Evolutionary conservation across 495 filamentous ascomycete species (phyloP).

Genomic region (Tuber calosporum): DNA sequence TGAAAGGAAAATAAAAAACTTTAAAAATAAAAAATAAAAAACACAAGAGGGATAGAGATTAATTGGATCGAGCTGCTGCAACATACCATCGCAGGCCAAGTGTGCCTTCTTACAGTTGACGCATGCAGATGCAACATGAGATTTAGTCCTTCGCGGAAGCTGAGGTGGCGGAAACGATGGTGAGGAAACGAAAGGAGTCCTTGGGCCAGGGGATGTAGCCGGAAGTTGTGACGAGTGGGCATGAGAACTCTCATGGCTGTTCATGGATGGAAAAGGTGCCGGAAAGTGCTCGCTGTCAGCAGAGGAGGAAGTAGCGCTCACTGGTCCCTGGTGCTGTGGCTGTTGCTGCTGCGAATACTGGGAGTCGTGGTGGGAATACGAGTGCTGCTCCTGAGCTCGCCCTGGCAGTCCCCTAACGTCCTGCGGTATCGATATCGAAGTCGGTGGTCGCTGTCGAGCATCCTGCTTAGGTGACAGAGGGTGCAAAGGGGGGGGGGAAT

Average conservation of each 20-base stretch:
- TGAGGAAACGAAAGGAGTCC: conserved; percentile 37
- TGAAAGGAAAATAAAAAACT: conserved; percentile 19
- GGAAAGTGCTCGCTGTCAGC: conserved; percentile 36
- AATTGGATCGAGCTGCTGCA: conserved; percentile 44
- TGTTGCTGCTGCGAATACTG: conserved; percentile 35
- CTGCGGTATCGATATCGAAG: conserved; percentile 49
- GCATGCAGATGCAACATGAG: conserved; percentile 93
- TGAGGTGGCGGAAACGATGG: conserved; percentile 48
- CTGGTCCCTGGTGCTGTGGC: conserved; percentile 29
- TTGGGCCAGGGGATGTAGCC: conserved; percentile 37
- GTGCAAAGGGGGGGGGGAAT: conserved; percentile 57
- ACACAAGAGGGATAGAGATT: conserved; percentile 7
- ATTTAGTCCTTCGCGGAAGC: conserved; percentile 76
- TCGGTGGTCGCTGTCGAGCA: conserved; percentile 54
- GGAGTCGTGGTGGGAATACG: conserved; percentile 23
- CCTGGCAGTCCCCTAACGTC: conserved; percentile 47
- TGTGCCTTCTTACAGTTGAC: conserved; percentile 97
- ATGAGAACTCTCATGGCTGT: conserved; percentile 29
- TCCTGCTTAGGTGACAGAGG: conserved; percentile 56
- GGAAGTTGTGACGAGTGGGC: conserved; percentile 42
- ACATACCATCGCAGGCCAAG: conserved; percentile 67
- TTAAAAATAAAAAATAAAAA: conserved; percentile 20
- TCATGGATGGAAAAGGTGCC: conserved; percentile 36
- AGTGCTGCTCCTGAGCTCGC: conserved; percentile 45
- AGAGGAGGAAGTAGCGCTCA: conserved; percentile 24